Evolutionary conservation across 441 rosid species (phyloP), one percentile per base, ranked within the genome.

Genomic region (Theobroma grandiflorum): DNA sequence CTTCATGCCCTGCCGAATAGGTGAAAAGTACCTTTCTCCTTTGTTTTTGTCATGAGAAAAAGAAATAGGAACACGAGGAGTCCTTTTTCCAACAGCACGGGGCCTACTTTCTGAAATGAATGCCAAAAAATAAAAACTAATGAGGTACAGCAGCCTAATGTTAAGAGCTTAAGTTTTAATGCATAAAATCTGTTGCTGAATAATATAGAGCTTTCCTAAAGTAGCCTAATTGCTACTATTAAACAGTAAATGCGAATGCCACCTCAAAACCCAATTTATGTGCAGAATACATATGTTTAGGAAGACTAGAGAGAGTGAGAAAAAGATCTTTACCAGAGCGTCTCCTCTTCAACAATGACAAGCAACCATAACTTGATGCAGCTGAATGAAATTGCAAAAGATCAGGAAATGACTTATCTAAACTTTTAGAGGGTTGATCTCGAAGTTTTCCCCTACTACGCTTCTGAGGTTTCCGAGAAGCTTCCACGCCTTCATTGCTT

Each of bases 11-110:
- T 84, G 91, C 85, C 89, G 88, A 76, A 80, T 83, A 79, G 96
- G 93, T 74, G 94, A 89, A 84, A 88, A 74, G 85, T 84, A 89
- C 80, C 84, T 93, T 80, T 86, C 89, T 42, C 81, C 84, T 77
- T 63, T 85, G 81, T 85, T 94, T 86, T 88, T 88, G 78, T 82
- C 87, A 71, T 68, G 82, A 74, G 88, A 76, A 86, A 80, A 88
- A 65, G 92, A 82, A 84, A 89, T 81, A 52, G 92, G 91, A 59
- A 89, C 83, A 76, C 92, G 87, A 67, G 94, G 94, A 52, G 92
- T 90, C 86, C 90, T 85, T 87, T 87, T 90, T 61, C 92, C 94
- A 82, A 89, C 91, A 75, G 87, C 92, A 62, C 89, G 94, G 31
- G 90, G 85, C 82, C 81, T 65, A 78, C 84, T 87, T 78, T 84